Conservation (phyloP, 139 green algal species). For the Chlorella sp. region DNA sequence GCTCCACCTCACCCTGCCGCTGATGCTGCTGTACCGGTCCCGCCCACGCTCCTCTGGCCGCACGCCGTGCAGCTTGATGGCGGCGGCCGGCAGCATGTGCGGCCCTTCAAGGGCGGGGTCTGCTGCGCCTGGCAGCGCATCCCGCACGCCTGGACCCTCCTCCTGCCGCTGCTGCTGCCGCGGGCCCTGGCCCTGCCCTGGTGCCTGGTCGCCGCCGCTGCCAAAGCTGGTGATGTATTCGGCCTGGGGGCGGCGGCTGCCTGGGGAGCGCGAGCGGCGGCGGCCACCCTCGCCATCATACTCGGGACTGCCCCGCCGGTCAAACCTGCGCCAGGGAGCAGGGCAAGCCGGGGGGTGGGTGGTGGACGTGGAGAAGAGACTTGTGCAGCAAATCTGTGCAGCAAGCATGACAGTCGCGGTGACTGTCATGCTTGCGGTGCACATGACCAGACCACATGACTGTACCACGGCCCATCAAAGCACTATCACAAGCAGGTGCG, state of each 20-base stretch:
- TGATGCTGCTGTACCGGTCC: slow-evolving; percentile 1
- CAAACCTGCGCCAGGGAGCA: neutral
- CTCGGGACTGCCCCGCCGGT: slow-evolving; percentile 21
- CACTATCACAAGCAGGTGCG: neutral
- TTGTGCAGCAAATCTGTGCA: no score
- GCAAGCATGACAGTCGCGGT: no score
- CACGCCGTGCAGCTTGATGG: slow-evolving; percentile 33
- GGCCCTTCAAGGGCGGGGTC: slow-evolving; percentile 14
- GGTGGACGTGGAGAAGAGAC: no score
- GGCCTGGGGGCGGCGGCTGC: neutral
- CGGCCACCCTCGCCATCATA: neutral
- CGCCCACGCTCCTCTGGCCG: slow-evolving; percentile 3
- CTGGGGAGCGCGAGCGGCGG: slow-evolving; percentile 1
- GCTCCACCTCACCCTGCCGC: slow-evolving; percentile 25
- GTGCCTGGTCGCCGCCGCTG: neutral
- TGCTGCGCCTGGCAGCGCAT: slow-evolving; percentile 22
- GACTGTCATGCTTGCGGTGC: no score
- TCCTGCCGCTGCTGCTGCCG: slow-evolving; percentile 1
- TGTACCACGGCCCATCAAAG: no score
- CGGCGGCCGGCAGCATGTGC: slow-evolving; percentile 7
- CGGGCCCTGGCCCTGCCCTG: neutral
- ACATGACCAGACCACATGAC: no score
- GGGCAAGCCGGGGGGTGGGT: no score
- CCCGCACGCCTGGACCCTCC: neutral
- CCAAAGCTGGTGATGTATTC: slow-evolving; percentile 52